Evolutionary conservation across 2,329 filamentous ascomycete genomes (phyloP).

Genomic region (Epichloe amarillans): DNA sequence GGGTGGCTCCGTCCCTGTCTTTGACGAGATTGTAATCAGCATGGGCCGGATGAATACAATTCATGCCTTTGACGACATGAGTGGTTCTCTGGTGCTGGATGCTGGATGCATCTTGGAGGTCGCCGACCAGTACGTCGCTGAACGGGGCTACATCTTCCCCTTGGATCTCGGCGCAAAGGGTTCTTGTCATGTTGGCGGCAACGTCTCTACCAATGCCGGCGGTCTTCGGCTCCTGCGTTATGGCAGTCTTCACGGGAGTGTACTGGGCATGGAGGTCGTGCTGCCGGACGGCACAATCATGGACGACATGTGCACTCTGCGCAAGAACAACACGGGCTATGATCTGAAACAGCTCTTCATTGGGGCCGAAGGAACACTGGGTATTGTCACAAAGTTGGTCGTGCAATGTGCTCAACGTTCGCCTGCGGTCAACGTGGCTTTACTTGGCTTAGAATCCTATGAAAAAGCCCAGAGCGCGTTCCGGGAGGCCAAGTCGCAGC

Average conservation of each 20-base stretch:
- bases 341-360: slow-evolving; percentile 96
- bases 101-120: slow-evolving; percentile 84
- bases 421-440: slow-evolving; percentile 84
- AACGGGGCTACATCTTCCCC: slow-evolving; percentile 75
- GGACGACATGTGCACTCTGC: slow-evolving; percentile 72
- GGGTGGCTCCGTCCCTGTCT: slow-evolving; percentile 89
- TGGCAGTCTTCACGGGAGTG: slow-evolving; percentile 84
- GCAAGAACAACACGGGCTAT: slow-evolving; percentile 99
- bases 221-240: slow-evolving; percentile 82
- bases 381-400: slow-evolving; percentile 81
- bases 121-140: slow-evolving; percentile 72
- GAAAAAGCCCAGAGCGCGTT: slow-evolving; percentile 81
- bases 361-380: slow-evolving; percentile 86
- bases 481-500: slow-evolving; percentile 73
- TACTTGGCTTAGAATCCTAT: slow-evolving; percentile 82
- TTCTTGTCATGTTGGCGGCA: slow-evolving; percentile 91
- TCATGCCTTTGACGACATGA: slow-evolving; percentile 82
- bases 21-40: slow-evolving; percentile 95
- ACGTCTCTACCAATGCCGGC: slow-evolving; percentile 90
- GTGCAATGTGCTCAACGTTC: slow-evolving; percentile 82
- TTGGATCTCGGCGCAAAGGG: slow-evolving; percentile 96
- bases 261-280: slow-evolving; percentile 86
- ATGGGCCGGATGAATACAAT: slow-evolving; percentile 84
- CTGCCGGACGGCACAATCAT: slow-evolving; percentile 86
- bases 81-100: slow-evolving; percentile 79